phyloP scores from a whole-genome alignment of 306 rosid species.

The Prunus fruticosa region DNA sequence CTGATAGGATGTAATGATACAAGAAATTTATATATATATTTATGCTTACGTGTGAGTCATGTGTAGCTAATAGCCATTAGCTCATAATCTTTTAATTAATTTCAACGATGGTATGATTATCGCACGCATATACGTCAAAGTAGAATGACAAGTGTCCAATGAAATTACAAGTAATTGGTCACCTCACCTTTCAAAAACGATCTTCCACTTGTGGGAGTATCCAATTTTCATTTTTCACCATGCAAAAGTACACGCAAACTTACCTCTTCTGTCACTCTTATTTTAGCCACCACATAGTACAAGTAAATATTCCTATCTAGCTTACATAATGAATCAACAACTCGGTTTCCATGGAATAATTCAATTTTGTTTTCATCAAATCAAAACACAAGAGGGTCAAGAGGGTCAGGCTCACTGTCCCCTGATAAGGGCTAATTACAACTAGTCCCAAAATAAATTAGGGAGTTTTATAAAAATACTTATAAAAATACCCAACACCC shows the following conservation, averaged over 20 bases:
- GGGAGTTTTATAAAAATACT: too few species aligned
- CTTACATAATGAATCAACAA: too few species aligned
- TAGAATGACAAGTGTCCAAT: slow-evolving; percentile 54
- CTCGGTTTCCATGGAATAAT: too few species aligned
- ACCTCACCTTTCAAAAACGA: slow-evolving; percentile 23
- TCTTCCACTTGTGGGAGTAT: slow-evolving; percentile 9
- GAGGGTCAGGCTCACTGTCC: too few species aligned
- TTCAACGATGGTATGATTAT: slow-evolving; percentile 62
- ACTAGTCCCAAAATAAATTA: too few species aligned
- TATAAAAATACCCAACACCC: too few species aligned
- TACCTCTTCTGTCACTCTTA: background rate
- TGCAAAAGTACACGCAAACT: slow-evolving; percentile 5
- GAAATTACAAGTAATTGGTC: slow-evolving; percentile 9
- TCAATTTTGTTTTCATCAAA: too few species aligned
- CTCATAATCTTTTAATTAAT: slow-evolving; percentile 36
- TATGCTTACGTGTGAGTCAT: slow-evolving; percentile 16
- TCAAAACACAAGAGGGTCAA: too few species aligned
- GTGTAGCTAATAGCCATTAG: slow-evolving; percentile 10
- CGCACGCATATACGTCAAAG: slow-evolving; percentile 42
- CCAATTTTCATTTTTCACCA: slow-evolving; percentile 23
- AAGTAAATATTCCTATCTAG: background rate
- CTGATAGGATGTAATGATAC: slow-evolving; percentile 38
- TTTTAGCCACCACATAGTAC: background rate
- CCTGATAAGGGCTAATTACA: too few species aligned
- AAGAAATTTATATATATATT: slow-evolving; percentile 2